Conservation (phyloP, 2,329 filamentous ascomycete genomes). For the Dactylellina sp. region DNA sequence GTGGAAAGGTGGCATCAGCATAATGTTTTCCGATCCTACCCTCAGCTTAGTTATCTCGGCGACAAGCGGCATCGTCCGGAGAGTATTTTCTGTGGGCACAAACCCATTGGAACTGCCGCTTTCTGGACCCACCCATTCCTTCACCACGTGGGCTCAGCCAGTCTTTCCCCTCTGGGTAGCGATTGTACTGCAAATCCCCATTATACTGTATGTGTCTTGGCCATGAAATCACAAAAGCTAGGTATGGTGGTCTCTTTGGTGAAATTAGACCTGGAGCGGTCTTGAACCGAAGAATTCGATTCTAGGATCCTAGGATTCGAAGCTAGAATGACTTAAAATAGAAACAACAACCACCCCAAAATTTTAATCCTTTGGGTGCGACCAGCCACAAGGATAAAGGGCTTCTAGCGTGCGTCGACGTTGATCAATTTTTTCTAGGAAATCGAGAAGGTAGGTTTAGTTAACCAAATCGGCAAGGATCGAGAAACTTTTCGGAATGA, state of each 20-base stretch:
- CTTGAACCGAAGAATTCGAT: too few species aligned
- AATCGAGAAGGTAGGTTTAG: neutral
- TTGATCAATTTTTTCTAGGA: neutral
- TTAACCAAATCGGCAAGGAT: too few species aligned
- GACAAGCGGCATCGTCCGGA: neutral
- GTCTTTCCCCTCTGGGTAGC: neutral
- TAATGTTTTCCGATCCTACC: too few species aligned
- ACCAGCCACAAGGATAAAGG: neutral
- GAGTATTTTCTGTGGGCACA: neutral
- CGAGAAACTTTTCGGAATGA: neutral
- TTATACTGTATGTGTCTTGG: neutral
- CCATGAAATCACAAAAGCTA: conserved; percentile 10
- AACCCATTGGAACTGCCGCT: neutral
- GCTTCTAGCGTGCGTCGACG: conserved; percentile 1
- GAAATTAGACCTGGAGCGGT: neutral
- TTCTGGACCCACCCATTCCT: conserved; percentile 1
- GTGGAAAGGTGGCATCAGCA: neutral
- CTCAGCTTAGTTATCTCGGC: neutral
- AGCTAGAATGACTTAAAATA: neutral
- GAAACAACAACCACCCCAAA: neutral
- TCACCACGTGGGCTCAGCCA: conserved; percentile 3
- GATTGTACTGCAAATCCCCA: conserved; percentile 5
- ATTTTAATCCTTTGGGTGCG: too few species aligned
- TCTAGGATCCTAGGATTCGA: too few species aligned
- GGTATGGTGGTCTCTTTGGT: neutral